These are phyloP conservation scores for Kwoniella heveanensis DNA, from an alignment of 768 basidiomycete genomes.

Conservation along the genomic window DNA sequence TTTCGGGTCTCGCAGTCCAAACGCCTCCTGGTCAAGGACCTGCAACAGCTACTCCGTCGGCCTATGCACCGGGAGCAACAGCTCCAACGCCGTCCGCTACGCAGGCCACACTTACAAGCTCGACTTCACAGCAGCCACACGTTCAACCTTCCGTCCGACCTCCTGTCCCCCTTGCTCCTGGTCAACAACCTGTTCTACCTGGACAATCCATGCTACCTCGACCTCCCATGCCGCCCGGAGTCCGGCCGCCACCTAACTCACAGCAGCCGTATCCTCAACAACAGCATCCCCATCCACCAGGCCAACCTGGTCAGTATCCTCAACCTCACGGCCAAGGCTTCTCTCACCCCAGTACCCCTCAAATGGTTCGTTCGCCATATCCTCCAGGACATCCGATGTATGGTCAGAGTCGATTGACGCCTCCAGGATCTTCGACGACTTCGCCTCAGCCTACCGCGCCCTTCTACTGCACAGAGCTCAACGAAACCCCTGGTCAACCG, in stretches of 20 bases:
- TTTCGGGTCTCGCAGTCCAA: not conserved
- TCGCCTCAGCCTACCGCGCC: constrained; percentile 46
- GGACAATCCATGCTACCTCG: constrained; percentile 18
- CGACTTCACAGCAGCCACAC: not conserved
- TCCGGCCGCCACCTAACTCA: constrained; percentile 8
- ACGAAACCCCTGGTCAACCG: constrained; percentile 61
- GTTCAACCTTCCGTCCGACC: constrained; percentile 9
- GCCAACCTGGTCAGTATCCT: constrained; percentile 1
- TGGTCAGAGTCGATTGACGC: constrained; percentile 11
- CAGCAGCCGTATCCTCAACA: constrained; percentile 12
- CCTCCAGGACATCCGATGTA: constrained; percentile 15
- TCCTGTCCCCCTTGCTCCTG: not conserved
- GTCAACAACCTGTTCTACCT: constrained; percentile 12
- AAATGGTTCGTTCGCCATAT: constrained; percentile 15
- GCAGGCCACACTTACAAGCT: constrained; percentile 3
- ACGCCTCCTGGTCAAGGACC: not conserved
- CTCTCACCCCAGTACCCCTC: constrained; percentile 11
- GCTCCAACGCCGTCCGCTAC: not conserved
- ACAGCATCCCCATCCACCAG: constrained; percentile 1
- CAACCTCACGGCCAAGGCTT: constrained; percentile 2
- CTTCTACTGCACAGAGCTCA: constrained; percentile 60
- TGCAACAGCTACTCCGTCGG: not conserved
- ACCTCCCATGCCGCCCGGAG: constrained; percentile 13
- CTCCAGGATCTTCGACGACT: constrained; percentile 15
- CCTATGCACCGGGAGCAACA: not conserved